These are phyloP conservation scores for Letharia columbiana DNA, from an alignment of 495 filamentous ascomycete genomes.

Conservation along the genomic window DNA sequence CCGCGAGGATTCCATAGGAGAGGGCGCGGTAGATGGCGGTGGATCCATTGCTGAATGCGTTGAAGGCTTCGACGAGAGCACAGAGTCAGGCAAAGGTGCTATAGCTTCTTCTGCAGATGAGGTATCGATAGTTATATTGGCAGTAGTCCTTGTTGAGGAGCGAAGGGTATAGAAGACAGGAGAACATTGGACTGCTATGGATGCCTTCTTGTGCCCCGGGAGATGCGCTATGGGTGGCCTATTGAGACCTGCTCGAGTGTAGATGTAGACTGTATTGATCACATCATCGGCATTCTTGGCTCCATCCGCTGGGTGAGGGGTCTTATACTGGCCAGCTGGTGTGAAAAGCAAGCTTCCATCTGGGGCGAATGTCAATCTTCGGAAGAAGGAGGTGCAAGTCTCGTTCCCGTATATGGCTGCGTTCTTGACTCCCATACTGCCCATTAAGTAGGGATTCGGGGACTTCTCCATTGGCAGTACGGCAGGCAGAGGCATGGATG, in stretches of 20 bases:
- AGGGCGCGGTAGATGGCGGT: conserved; percentile 48
- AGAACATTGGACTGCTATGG: conserved; percentile 90
- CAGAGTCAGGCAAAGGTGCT: conserved; percentile 71
- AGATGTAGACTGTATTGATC: conserved; percentile 97
- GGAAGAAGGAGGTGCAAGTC: conserved; percentile 94
- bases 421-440: conserved; percentile 54
- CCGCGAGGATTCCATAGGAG: conserved; percentile 27
- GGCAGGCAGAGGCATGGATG: conserved; percentile 86
- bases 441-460: conserved; percentile 57
- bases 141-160: conserved; percentile 56
- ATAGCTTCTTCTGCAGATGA: conserved; percentile 80
- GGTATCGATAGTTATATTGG: conserved; percentile 89
- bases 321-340: conserved; percentile 91
- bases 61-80: conserved; percentile 49
- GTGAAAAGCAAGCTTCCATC: conserved; percentile 94
- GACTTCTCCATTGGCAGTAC: conserved; percentile 93
- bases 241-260: conserved; percentile 92
- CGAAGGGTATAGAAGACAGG: conserved; percentile 80
- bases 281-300: conserved; percentile 71
- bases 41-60: conserved; percentile 68
- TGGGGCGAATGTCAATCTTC: conserved; percentile 85
- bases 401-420: conserved; percentile 94
- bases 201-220: conserved; percentile 97
- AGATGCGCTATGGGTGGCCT: conserved; percentile 96
- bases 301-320: conserved; percentile 64